A percentile compares a stretch with the other conserved stretches of the same genome.
Evolutionary conservation across 371 early-diverging fungal species (phyloP).

Genomic region (Batkoa obscura): DNA sequence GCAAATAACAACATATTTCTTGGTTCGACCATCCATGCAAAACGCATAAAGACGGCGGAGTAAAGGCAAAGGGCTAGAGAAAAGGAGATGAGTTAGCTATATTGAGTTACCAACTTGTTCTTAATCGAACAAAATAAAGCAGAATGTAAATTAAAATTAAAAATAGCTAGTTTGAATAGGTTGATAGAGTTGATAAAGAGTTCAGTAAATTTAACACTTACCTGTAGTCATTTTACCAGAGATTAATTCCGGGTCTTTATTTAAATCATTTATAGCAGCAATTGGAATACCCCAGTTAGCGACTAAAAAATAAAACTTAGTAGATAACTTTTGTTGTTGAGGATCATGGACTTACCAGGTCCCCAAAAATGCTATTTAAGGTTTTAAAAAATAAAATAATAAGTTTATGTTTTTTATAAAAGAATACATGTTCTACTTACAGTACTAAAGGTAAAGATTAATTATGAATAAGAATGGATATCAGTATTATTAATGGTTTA

Average conservation of each 20-base stretch:
- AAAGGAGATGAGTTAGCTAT: too few relatives aligned
- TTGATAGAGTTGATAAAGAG: too few relatives aligned
- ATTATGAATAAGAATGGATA: background rate
- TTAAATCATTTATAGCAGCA: constrained; percentile 84
- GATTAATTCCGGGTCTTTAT: constrained; percentile 81
- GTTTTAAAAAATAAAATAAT: background rate
- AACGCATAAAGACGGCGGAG: constrained; percentile 87
- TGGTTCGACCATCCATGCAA: constrained; percentile 84
- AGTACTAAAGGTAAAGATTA: background rate
- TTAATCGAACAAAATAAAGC: too few relatives aligned
- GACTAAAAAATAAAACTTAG: constrained; percentile 20
- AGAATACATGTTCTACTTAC: background rate
- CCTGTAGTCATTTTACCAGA: constrained; percentile 85
- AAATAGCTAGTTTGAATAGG: too few relatives aligned
- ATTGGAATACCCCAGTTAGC: constrained; percentile 96
- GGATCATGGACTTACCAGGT: constrained; percentile 26
- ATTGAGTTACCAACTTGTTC: too few relatives aligned
- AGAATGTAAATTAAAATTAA: too few relatives aligned
- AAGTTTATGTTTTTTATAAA: background rate
- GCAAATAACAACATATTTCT: constrained; percentile 79
- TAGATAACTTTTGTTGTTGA: background rate
- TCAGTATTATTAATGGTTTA: too few relatives aligned
- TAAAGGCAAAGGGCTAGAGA: constrained; percentile 25
- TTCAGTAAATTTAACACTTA: constrained; percentile 11
- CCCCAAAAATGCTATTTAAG: constrained; percentile 69